These are phyloP conservation scores for Pilatotrama ljubarskyi DNA, from an alignment of 768 basidiomycete species.

Conservation along the genomic window DNA sequence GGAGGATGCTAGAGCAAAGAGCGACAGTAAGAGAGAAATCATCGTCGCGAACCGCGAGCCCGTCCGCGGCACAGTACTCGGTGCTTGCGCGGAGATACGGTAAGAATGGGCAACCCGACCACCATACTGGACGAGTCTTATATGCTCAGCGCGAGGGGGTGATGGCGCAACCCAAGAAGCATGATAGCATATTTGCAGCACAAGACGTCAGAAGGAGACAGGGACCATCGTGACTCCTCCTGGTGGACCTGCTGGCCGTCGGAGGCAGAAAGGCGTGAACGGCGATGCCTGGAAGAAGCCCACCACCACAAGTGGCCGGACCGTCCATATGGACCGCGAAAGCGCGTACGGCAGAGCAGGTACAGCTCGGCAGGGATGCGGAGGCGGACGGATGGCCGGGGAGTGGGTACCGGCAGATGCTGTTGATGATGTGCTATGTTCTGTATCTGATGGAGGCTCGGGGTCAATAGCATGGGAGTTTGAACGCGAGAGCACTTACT, in stretches of 20 bases:
- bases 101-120: neutral
- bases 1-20: neutral
- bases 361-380: neutral
- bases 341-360: neutral
- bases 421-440: too few species aligned
- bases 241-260: too few species aligned
- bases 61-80: too few species aligned
- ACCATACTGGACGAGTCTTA: neutral
- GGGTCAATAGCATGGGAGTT: neutral
- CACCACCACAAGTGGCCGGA: neutral
- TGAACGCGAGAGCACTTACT: neutral
- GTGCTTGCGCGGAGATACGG: neutral
- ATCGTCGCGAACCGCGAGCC: too few species aligned
- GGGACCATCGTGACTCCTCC: slow-evolving; percentile 7
- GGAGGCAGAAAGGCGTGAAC: neutral
- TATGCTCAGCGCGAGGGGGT: neutral
- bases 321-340: neutral
- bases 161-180: slow-evolving; percentile 8
- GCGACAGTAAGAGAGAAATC: neutral
- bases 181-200: slow-evolving; percentile 9
- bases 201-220: slow-evolving; percentile 10
- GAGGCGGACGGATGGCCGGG: neutral
- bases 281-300: neutral
- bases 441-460: neutral
- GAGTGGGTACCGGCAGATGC: neutral